Conservation (phyloP, 495 filamentous ascomycete genomes). For the Neurospora hispaniola region DNA sequence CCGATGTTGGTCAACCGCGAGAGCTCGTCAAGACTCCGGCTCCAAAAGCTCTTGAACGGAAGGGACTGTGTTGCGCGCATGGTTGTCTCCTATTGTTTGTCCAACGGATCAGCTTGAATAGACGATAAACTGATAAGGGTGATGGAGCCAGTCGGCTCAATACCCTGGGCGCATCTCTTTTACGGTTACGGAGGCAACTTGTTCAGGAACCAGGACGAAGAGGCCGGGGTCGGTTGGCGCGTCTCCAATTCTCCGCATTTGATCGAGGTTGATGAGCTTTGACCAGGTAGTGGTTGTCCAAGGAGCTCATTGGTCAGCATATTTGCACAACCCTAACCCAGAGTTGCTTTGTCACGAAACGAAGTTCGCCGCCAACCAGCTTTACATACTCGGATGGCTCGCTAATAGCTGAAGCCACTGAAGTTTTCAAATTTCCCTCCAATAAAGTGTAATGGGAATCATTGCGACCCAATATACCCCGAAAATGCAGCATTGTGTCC, state of each 20-base stretch:
- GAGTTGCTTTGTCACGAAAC: not conserved
- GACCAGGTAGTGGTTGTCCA: not conserved
- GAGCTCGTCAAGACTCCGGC: conserved; percentile 36
- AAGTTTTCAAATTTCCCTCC: no score
- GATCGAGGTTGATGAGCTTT: not conserved
- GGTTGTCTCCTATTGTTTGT: not conserved
- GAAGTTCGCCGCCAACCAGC: not conserved
- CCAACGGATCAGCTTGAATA: not conserved
- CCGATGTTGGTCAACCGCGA: conserved; percentile 35
- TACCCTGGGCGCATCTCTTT: conserved; percentile 5
- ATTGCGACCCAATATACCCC: not conserved
- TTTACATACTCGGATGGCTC: no score
- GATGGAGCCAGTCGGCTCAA: conserved; percentile 11
- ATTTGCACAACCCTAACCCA: not conserved
- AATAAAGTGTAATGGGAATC: not conserved
- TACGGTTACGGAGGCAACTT: not conserved
- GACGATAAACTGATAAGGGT: not conserved
- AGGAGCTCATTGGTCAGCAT: not conserved
- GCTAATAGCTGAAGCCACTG: no score
- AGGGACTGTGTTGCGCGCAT: conserved; percentile 34
- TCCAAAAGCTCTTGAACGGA: conserved; percentile 32
- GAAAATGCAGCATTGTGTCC: not conserved
- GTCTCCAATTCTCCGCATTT: not conserved
- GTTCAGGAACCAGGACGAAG: not conserved
- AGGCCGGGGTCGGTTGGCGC: not conserved